Evolutionary conservation across 129 eudicot genomes (phyloP).

Genomic region (Tanacetum coccineum): DNA sequence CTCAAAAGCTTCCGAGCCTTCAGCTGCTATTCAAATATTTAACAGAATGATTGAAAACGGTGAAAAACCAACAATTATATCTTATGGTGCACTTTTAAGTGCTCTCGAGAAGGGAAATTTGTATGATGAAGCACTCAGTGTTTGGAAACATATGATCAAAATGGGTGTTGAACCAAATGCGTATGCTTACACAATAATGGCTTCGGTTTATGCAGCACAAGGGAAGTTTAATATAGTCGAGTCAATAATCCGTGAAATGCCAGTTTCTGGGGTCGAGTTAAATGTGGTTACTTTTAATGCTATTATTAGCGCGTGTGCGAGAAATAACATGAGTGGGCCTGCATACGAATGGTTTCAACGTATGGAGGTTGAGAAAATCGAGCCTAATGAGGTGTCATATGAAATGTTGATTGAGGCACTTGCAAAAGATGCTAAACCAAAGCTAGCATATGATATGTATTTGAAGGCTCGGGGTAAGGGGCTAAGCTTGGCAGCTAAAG

Average conservation of each 20-base stretch:
- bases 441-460: constrained; percentile 75
- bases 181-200: constrained; percentile 91
- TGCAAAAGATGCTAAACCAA: constrained; percentile 77
- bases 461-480: constrained; percentile 55
- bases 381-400: constrained; percentile 72
- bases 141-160: constrained; percentile 82
- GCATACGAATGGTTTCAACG: constrained; percentile 90
- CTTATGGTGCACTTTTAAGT: constrained; percentile 91
- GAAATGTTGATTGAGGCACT: constrained; percentile 86
- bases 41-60: constrained; percentile 84
- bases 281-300: constrained; percentile 86
- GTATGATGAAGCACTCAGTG: constrained; percentile 69
- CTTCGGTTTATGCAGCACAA: constrained; percentile 69
- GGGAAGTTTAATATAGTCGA: constrained; percentile 65
- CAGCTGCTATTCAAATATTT: constrained; percentile 72
- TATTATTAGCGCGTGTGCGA: constrained; percentile 66
- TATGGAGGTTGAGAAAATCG: constrained; percentile 50
- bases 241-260: constrained; percentile 66
- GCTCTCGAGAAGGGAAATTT: constrained; percentile 85
- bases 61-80: constrained; percentile 76
- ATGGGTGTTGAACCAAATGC: constrained; percentile 73
- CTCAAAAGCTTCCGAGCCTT: constrained; percentile 83
- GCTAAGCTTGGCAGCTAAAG: constrained; percentile 53
- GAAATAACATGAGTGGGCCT: constrained; percentile 43
- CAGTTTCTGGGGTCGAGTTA: constrained; percentile 40